Conservation (phyloP, 2,329 filamentous ascomycete genomes). For the Calonectria hongkongensis region DNA sequence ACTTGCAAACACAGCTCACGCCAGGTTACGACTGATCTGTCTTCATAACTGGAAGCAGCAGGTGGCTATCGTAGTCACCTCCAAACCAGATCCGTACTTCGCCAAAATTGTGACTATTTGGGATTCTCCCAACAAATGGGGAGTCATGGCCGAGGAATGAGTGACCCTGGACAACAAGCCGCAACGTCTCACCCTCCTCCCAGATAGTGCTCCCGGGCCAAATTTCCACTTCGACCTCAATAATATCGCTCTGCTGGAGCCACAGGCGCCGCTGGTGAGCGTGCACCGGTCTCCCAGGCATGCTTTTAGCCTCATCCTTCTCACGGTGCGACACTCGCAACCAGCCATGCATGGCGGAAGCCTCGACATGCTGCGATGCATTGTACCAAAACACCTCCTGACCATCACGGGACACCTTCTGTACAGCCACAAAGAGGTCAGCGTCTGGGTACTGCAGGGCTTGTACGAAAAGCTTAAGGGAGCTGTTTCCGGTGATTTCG, state of each 20-base stretch:
- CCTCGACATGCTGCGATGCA: constrained; percentile 17
- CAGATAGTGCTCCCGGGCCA: constrained; percentile 36
- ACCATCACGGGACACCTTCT: constrained; percentile 16
- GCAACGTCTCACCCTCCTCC: constrained; percentile 33
- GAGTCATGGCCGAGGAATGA: constrained; percentile 27
- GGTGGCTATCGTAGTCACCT: constrained; percentile 6
- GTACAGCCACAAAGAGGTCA: constrained; percentile 20
- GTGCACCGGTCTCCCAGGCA: constrained; percentile 8
- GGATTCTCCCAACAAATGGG: constrained; percentile 26
- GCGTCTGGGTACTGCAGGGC: constrained; percentile 21
- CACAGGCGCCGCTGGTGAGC: constrained; percentile 18
- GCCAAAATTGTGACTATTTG: constrained; percentile 33
- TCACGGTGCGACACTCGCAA: constrained; percentile 27
- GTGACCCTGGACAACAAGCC: constrained; percentile 30
- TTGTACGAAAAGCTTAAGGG: constrained; percentile 25
- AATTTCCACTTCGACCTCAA: constrained; percentile 34
- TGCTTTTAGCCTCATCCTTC: constrained; percentile 2
- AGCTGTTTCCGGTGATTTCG: constrained; percentile 21
- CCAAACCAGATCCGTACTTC: constrained; percentile 33
- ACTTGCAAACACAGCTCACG: too few relatives aligned
- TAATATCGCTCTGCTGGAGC: constrained; percentile 31
- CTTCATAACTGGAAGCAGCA: neutral
- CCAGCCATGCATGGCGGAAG: constrained; percentile 16
- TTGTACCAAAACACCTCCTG: constrained; percentile 20
- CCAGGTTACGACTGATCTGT: neutral